Conservation (phyloP, 495 filamentous ascomycete genomes). For the Neurospora africana region DNA sequence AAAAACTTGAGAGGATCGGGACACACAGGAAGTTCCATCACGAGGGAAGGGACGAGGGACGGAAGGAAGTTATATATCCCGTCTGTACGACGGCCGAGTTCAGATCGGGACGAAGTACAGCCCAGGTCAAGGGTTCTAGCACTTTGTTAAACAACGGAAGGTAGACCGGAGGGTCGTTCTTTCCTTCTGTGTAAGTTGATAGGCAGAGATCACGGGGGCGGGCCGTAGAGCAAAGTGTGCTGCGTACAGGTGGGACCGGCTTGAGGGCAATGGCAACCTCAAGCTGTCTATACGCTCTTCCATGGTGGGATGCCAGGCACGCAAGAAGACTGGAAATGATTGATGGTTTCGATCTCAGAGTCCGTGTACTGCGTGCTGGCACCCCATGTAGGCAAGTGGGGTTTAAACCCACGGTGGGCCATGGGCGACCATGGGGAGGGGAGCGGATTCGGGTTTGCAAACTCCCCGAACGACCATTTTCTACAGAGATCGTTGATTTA, state of each 20-base stretch:
- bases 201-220: not conserved
- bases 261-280: not conserved
- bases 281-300: not conserved
- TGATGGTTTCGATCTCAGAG: not conserved
- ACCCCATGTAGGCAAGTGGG: not conserved
- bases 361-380: not conserved
- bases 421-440: not conserved
- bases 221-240: not conserved
- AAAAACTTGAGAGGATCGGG: not conserved
- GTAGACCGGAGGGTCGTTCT: not conserved
- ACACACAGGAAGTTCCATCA: not conserved
- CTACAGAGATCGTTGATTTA: not conserved
- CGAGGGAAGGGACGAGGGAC: not conserved
- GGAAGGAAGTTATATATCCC: not conserved
- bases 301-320: not conserved
- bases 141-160: not conserved
- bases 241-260: not conserved
- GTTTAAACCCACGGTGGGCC: not conserved
- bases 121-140: not conserved
- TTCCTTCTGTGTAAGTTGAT: not conserved
- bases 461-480: not conserved
- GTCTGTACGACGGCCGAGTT: not conserved
- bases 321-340: not conserved
- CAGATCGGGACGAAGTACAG: not conserved
- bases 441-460: not conserved